phyloP scores from a whole-genome alignment of 2,329 filamentous ascomycete genomes.

The Aspergillus puulaauensis region DNA sequence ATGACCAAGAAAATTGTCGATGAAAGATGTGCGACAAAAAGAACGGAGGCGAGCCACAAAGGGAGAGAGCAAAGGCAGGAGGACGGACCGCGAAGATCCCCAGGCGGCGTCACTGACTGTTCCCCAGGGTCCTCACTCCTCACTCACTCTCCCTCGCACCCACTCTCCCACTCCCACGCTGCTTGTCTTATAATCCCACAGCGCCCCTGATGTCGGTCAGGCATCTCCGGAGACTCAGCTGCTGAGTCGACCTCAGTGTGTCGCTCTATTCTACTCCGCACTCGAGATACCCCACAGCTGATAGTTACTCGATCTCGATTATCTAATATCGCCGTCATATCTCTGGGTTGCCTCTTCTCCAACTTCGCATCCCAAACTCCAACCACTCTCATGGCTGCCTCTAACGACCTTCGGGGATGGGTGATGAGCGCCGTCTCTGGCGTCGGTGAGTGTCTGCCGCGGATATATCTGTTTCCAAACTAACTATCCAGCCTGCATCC shows the following conservation, averaged over 20 bases:
- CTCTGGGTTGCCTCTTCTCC: slow-evolving; percentile 1
- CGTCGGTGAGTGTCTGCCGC: slow-evolving; percentile 54
- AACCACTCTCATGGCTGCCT: slow-evolving; percentile 47
- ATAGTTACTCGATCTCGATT: not conserved
- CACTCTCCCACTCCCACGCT: not conserved
- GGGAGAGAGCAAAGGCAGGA: not conserved
- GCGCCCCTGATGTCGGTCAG: not conserved
- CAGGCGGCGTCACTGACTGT: not conserved
- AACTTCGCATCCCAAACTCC: slow-evolving; percentile 8
- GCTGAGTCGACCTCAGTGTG: not conserved
- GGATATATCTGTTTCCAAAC: not conserved
- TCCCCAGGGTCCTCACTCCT: slow-evolving; percentile 6
- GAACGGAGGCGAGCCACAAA: not conserved
- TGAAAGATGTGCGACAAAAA: too few relatives aligned
- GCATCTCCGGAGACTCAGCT: not conserved
- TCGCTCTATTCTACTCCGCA: not conserved
- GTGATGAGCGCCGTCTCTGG: slow-evolving; percentile 84
- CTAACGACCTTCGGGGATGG: slow-evolving; percentile 90
- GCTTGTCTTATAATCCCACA: not conserved
- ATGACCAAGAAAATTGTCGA: too few relatives aligned
- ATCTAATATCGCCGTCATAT: slow-evolving; percentile 11
- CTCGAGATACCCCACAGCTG: not conserved
- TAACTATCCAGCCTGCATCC: slow-evolving; percentile 51
- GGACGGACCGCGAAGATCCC: not conserved
- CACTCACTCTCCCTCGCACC: too few relatives aligned